A percentile compares a stretch with the other conserved stretches of the same genome.
Evolutionary conservation across 1,284 basidiomycete species (phyloP).

Genomic region (Lignosus rhinocerotis): DNA sequence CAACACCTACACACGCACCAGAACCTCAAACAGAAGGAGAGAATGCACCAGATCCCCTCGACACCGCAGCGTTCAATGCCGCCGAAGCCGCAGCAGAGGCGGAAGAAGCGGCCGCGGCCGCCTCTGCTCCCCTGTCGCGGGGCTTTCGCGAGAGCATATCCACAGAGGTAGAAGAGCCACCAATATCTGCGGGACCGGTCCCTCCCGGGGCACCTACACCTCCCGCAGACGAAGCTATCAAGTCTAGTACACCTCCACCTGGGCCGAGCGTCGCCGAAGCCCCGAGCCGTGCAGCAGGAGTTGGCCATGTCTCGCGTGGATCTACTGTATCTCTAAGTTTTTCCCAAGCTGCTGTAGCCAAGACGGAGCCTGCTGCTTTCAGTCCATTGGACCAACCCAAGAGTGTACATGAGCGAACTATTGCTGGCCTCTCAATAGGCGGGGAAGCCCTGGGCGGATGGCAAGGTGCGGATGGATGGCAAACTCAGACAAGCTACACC

Average conservation of each 20-base stretch:
- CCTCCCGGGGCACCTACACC: conserved; percentile 29
- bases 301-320: conserved; percentile 24
- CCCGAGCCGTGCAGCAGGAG: conserved; percentile 14
- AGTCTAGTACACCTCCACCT: conserved; percentile 23
- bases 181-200: conserved; percentile 28
- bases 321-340: conserved; percentile 25
- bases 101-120: conserved; percentile 19
- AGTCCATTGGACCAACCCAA: conserved; percentile 54
- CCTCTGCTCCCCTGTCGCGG: conserved; percentile 21
- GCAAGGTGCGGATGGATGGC: conserved; percentile 46
- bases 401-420: conserved; percentile 43
- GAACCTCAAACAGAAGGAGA: background rate
- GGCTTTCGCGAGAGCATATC: conserved; percentile 36
- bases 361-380: conserved; percentile 39
- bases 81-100: conserved; percentile 24
- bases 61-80: conserved; percentile 21
- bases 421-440: conserved; percentile 62
- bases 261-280: conserved; percentile 22
- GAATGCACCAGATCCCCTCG: conserved; percentile 12
- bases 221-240: conserved; percentile 17
- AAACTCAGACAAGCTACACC: conserved; percentile 34
- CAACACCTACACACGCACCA: background rate
- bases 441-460: conserved; percentile 55
- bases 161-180: conserved; percentile 24
- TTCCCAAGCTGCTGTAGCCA: conserved; percentile 18